Base-by-base conservation (phyloP, 2,329 filamentous ascomycete genomes). In the Phialophora tarda region DNA sequence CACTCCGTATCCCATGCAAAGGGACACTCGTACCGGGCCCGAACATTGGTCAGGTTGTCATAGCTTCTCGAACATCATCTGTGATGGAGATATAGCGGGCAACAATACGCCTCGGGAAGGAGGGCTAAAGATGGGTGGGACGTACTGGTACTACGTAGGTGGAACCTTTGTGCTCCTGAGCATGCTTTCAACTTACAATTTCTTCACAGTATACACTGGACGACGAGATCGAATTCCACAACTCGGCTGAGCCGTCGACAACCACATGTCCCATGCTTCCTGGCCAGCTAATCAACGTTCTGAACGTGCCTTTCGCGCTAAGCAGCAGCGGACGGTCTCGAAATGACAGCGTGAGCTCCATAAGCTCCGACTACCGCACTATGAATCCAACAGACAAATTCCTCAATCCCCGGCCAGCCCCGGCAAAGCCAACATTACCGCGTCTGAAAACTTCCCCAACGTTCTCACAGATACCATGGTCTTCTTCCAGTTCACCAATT, bases 111-210 rank as follows among this genome's bases (percentile, higher is more conserved):
- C 72, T 14, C 86, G 92, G 73, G 86, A 86, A 72, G 93, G 93
- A 65, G 93, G 91, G 60, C 84, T 97, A 70, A 95, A 90, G 78
- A 97, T 97, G 91, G 93, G 93, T 53, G 88, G 90, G 67, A 95
- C 90, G 17, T 97, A 97, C 79, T 97, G 94, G 85, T 98, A 96
- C 83, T 97, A 95, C 80, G 92, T 96, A 82, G 80, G 91, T 84
- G 48, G 48, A 51, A 28, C 53, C 56, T 41, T 41, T 56, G 26
- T 32, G 50, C 32, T 56, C 58, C 53, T 58, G 24, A 44, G 51
- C 59, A 32, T 41, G 64, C 48, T 47, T 54, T 10, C 4, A 50
- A 24, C 61, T 21, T 60, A 78, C 61, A 79, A 71, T 60, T 30
- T 65, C 44, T 28, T 48, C 69, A 61, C 76, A 96, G 91, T 97